phyloP scores from a whole-genome alignment of 1,284 basidiomycete genomes.

The Athelia psychrophila region DNA sequence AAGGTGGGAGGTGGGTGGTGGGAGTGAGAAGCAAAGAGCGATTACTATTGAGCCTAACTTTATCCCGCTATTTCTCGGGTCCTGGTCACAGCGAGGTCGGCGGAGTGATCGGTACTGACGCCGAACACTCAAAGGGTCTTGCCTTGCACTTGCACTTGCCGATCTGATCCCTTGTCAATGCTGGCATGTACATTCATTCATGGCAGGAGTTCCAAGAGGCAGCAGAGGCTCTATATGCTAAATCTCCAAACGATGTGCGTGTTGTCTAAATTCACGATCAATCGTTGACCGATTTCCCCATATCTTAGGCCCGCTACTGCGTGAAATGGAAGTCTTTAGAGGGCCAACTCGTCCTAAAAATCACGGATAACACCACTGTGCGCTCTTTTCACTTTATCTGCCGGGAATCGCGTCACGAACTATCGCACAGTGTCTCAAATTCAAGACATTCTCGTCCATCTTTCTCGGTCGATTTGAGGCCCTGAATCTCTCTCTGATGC shows the following conservation, averaged over 20 bases:
- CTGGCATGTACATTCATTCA: slow-evolving; percentile 69
- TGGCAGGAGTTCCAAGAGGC: slow-evolving; percentile 87
- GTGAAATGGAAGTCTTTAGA: slow-evolving; percentile 85
- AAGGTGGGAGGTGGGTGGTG: too few relatives aligned
- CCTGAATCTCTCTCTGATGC: slow-evolving; percentile 79
- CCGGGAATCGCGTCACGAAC: neutral
- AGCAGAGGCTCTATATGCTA: slow-evolving; percentile 76
- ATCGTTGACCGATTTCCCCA: slow-evolving; percentile 5
- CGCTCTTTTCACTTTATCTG: slow-evolving; percentile 26
- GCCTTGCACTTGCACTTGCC: neutral
- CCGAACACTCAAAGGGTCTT: too few relatives aligned
- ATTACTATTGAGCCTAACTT: too few relatives aligned
- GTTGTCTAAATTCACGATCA: neutral
- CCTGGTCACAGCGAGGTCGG: too few relatives aligned
- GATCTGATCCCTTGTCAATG: slow-evolving; percentile 14
- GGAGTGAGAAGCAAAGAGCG: too few relatives aligned
- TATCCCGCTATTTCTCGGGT: too few relatives aligned
- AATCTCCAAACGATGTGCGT: slow-evolving; percentile 73
- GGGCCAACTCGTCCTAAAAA: slow-evolving; percentile 85
- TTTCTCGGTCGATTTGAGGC: slow-evolving; percentile 94
- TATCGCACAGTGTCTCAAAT: slow-evolving; percentile 78
- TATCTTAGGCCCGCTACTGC: slow-evolving; percentile 77
- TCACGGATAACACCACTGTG: slow-evolving; percentile 86
- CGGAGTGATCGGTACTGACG: too few relatives aligned
- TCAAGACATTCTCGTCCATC: slow-evolving; percentile 90